These are phyloP conservation scores for Wallemia mellicola DNA, from an alignment of 1,284 basidiomycete genomes.

Conservation along the genomic window DNA sequence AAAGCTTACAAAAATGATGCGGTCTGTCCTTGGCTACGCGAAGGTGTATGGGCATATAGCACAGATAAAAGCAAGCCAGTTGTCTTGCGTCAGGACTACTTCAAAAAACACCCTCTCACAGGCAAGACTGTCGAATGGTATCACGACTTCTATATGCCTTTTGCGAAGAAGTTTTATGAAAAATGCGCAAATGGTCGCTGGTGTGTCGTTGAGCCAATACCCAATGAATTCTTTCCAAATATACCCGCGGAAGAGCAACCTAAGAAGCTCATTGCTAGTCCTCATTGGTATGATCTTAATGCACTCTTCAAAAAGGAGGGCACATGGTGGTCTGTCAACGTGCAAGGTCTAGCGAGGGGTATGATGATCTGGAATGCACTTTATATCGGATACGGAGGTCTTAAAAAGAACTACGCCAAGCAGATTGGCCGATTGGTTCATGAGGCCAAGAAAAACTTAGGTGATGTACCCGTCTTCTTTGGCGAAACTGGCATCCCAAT, in stretches of 20 bases:
- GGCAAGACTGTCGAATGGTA: constrained; percentile 8
- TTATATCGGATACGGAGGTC: constrained; percentile 9
- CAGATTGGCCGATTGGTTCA: constrained; percentile 11
- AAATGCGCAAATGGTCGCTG: constrained; percentile 3
- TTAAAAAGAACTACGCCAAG: constrained; percentile 10
- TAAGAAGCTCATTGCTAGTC: constrained; percentile 9
- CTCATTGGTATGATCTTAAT: constrained; percentile 14
- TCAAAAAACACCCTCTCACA: constrained; percentile 10
- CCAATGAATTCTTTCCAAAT: constrained; percentile 10
- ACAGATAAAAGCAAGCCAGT: constrained; percentile 11
- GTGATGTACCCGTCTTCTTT: constrained; percentile 10
- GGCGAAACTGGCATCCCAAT: constrained; percentile 13
- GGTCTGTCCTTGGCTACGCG: constrained; percentile 14
- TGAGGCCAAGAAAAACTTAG: constrained; percentile 7
- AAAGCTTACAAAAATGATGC: constrained; percentile 8
- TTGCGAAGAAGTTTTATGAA: constrained; percentile 6
- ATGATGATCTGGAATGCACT: constrained; percentile 9
- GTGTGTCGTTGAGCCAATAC: constrained; percentile 11
- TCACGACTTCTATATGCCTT: constrained; percentile 10
- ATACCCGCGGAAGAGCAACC: constrained; percentile 4
- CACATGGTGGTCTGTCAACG: constrained; percentile 11
- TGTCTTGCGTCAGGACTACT: constrained; percentile 16
- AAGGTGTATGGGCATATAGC: constrained; percentile 19
- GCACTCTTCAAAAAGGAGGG: constrained; percentile 10
- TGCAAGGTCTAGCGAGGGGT: constrained; percentile 10